A percentile compares a stretch with the other conserved stretches of the same genome.
Conservation (phyloP, 371 early-diverging fungal genomes). For the Nosema granulosis region DNA sequence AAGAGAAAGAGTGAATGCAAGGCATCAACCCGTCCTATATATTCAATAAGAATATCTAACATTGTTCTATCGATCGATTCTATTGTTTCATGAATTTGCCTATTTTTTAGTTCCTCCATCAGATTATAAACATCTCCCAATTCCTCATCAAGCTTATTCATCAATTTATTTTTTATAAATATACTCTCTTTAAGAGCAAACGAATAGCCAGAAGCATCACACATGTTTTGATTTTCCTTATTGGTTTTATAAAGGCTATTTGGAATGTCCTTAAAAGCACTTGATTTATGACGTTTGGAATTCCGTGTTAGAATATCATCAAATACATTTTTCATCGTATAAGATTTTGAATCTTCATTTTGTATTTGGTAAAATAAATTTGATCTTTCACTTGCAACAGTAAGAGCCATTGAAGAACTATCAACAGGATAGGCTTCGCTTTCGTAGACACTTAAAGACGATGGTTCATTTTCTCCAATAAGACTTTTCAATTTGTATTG, state of each 20-base stretch:
- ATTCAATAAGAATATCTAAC: background rate
- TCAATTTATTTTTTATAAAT: background rate
- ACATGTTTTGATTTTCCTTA: background rate
- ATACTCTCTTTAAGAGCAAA: background rate
- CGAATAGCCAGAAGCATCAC: background rate
- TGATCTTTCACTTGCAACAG: background rate
- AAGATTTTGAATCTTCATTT: background rate
- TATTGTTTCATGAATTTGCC: background rate
- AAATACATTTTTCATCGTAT: background rate
- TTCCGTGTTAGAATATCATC: background rate
- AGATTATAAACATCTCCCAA: background rate
- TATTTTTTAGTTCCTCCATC: constrained; percentile 1
- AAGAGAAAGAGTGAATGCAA: background rate
- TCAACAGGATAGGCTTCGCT: background rate
- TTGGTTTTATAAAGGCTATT: background rate
- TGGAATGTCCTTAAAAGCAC: background rate
- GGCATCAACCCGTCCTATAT: background rate
- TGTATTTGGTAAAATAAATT: background rate
- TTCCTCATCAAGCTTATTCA: background rate
- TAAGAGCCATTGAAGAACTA: background rate
- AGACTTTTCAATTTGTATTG: no score
- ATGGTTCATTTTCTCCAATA: background rate
- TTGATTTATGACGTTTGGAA: background rate
- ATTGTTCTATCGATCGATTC: background rate
- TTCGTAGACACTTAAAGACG: background rate